phyloP scores from a whole-genome alignment of 1,284 basidiomycete species.

The Schizopora paradoxa region DNA sequence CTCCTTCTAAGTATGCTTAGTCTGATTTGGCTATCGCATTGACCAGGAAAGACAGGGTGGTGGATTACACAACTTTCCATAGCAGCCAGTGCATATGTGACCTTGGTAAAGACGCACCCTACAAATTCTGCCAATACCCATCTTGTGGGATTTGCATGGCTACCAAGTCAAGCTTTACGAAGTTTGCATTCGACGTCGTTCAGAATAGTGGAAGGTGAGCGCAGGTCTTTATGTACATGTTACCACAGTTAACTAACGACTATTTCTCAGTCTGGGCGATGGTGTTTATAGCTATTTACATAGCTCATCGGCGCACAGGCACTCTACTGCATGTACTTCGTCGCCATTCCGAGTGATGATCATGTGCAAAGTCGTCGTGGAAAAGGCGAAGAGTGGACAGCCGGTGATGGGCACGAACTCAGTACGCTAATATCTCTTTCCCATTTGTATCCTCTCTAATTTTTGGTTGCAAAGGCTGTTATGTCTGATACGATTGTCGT shows the following conservation, averaged over 20 bases:
- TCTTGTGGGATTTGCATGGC: constrained; percentile 60
- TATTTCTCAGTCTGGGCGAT: constrained; percentile 42
- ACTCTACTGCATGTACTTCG: constrained; percentile 53
- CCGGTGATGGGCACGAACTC: constrained; percentile 1
- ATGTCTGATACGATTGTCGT: constrained; percentile 42
- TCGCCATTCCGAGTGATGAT: constrained; percentile 61
- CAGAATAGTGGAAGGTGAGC: constrained; percentile 49
- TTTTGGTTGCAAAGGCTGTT: constrained; percentile 21
- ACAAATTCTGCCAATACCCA: constrained; percentile 43
- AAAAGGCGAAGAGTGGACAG: constrained; percentile 21
- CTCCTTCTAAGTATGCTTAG: neutral
- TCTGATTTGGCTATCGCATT: neutral
- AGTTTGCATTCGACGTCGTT: constrained; percentile 47
- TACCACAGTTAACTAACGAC: neutral
- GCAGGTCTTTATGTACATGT: neutral
- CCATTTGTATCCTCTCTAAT: neutral
- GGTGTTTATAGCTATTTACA: constrained; percentile 57
- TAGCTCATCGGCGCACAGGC: constrained; percentile 47
- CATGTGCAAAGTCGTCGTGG: constrained; percentile 48
- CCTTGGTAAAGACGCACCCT: constrained; percentile 44
- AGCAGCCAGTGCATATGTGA: constrained; percentile 61
- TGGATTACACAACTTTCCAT: constrained; percentile 51
- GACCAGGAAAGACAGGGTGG: constrained; percentile 28
- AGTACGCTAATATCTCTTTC: neutral
- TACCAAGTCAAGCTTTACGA: constrained; percentile 47